Evolutionary conservation across 371 early-diverging fungal genomes (phyloP).

Genomic region (Chytridium lagenaria): DNA sequence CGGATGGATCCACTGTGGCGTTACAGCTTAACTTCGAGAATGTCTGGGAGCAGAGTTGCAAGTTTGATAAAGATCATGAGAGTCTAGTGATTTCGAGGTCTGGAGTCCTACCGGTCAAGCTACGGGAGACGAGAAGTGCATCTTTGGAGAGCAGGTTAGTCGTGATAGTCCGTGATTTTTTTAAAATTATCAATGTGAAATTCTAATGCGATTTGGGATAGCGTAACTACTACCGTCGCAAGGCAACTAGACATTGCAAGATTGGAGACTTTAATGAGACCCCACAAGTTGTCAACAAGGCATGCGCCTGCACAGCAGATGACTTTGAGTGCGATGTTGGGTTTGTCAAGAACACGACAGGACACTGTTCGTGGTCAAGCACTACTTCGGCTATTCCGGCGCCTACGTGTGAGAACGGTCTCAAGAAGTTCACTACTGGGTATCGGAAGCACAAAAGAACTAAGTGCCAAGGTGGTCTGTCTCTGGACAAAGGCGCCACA

Average conservation of each 20-base stretch:
- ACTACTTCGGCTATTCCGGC: slow-evolving; percentile 21
- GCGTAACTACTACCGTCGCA: slow-evolving; percentile 49
- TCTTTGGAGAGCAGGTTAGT: slow-evolving; percentile 54
- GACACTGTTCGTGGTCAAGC: slow-evolving; percentile 36
- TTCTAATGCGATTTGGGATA: no score
- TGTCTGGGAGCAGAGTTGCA: slow-evolving; percentile 46
- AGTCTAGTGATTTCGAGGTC: slow-evolving; percentile 51
- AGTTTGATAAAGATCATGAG: slow-evolving; percentile 29
- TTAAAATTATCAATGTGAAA: no score
- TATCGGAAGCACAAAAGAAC: slow-evolving; percentile 36
- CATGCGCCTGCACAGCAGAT: slow-evolving; percentile 52
- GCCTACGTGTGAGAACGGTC: slow-evolving; percentile 35
- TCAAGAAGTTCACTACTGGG: slow-evolving; percentile 33
- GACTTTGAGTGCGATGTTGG: slow-evolving; percentile 59
- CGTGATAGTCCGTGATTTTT: no score
- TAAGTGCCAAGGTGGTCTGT: slow-evolving; percentile 42
- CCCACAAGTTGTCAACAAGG: slow-evolving; percentile 11
- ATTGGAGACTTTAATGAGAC: slow-evolving; percentile 38
- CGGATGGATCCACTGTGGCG: slow-evolving; percentile 30
- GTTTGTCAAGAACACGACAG: slow-evolving; percentile 30
- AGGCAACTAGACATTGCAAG: slow-evolving; percentile 44
- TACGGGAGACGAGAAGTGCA: slow-evolving; percentile 38
- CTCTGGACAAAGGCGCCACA: slow-evolving; percentile 29
- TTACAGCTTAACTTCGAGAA: slow-evolving; percentile 49
- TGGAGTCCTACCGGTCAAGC: slow-evolving; percentile 45